phyloP scores from a whole-genome alignment of 257 asterid genomes.

The Ophiorrhiza pumila region DNA sequence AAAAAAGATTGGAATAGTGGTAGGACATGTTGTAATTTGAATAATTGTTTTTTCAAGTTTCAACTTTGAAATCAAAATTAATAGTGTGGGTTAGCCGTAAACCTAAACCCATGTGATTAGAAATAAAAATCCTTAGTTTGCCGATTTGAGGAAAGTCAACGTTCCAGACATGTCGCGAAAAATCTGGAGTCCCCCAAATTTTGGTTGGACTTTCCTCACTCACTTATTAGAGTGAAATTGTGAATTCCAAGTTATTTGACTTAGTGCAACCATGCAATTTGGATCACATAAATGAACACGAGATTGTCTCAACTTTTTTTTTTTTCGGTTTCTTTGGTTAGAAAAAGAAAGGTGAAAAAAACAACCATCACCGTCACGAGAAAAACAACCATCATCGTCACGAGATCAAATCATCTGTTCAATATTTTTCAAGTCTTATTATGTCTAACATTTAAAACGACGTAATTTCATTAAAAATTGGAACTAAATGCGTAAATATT shows the following conservation, averaged over 20 bases:
- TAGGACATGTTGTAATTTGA: background rate
- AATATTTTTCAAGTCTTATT: too few species aligned
- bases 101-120: background rate
- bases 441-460: too few species aligned
- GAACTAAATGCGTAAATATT: too few species aligned
- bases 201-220: background rate
- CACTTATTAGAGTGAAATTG: background rate
- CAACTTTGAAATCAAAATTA: too few species aligned
- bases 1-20: background rate
- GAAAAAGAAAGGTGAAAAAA: conserved; percentile 3
- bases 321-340: too few species aligned
- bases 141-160: background rate
- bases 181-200: background rate
- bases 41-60: background rate
- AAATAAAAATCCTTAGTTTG: background rate
- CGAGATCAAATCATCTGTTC: too few species aligned
- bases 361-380: too few species aligned
- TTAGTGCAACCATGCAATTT: background rate
- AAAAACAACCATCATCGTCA: too few species aligned
- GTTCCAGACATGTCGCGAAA: background rate
- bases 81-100: too few species aligned
- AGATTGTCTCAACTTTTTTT: background rate
- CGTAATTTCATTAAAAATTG: too few species aligned
- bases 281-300: background rate
- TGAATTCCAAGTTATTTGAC: background rate